Base-by-base conservation (phyloP, 169 alveolate genomes). In the Plasmodium yoelii region DNA sequence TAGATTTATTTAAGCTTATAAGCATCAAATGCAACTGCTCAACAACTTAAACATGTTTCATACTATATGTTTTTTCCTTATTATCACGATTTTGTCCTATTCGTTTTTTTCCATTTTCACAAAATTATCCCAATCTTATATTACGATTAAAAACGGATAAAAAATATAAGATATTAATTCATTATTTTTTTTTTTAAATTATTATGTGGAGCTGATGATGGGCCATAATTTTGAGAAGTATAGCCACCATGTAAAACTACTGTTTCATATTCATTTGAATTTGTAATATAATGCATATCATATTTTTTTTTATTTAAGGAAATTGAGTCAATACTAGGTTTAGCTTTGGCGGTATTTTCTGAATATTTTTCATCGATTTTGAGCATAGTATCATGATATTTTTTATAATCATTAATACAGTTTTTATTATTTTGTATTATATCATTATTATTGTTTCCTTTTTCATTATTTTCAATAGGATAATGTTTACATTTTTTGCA, bases 301-400 rank as follows among this genome's bases (percentile, higher is more conserved):
- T 75, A 75, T 34, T 75, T 74, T 65, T 75, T 75, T 65, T 65
- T 75, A 75, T 75, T 75, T 47, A 75, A 65, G 15, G 88, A 46
- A 10, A 75, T 75, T 2, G 88, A 75, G 12, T 63, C 88, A 61
- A 60, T 75, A 51, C 88, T 75, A 53, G 68, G 46, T 5, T 75
- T 75, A 46, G 61, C 74, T 53, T 75, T 75, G 15, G 61, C 61
- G 10, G 61, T 44, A 18, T 75, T 75, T 46, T 75, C 88, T 13
- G 88, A 75, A 56, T 75, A 75, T 63, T 75, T 75, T 22, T 75
- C 88, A 63, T 80, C 90, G 65, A 80, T 80, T 67, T 80, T 80
- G 1, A 80, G 71, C 82, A 80, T 67, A 0, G 90, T 80, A 68
- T 80, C 84, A 39, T 34, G 68, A 51, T 80, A 67, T 24, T 59